Evolutionary conservation across 805 yeast species (phyloP).

Genomic region (Cyberlindnera saturnus): DNA sequence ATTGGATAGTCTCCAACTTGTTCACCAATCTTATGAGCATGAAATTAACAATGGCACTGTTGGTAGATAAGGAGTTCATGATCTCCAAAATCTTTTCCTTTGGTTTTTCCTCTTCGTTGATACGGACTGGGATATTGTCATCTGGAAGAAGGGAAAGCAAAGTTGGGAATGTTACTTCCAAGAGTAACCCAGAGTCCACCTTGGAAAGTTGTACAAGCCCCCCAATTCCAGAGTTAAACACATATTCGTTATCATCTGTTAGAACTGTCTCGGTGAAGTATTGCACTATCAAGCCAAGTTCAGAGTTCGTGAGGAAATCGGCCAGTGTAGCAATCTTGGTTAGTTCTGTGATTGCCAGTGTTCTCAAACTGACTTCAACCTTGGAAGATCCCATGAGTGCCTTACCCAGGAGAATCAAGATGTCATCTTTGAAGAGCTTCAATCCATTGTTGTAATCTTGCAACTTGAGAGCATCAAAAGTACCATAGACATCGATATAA

Average conservation of each 20-base stretch:
- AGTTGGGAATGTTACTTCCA: conserved; percentile 47
- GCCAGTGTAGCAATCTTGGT: conserved; percentile 47
- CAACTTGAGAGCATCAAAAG: conserved; percentile 10
- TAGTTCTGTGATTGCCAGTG: conserved; percentile 60
- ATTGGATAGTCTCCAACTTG: conserved; percentile 22
- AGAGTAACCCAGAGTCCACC: conserved; percentile 33
- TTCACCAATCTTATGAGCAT: conserved; percentile 32
- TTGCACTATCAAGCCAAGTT: conserved; percentile 55
- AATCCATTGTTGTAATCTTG: conserved; percentile 6
- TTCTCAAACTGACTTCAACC: conserved; percentile 62
- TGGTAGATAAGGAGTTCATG: conserved; percentile 24
- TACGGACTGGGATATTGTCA: conserved; percentile 23
- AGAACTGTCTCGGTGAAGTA: conserved; percentile 58
- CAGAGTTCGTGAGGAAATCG: conserved; percentile 45
- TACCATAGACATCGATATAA: conserved; percentile 39
- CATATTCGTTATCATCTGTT: conserved; percentile 42
- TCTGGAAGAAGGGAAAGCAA: conserved; percentile 46
- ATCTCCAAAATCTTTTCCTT: conserved; percentile 22
- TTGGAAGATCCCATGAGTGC: conserved; percentile 62
- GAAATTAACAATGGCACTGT: conserved; percentile 30
- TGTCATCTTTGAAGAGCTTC: conserved; percentile 46
- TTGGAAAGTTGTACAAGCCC: conserved; percentile 46
- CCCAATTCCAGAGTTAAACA: conserved; percentile 46
- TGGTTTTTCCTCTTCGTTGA: conserved; percentile 21
- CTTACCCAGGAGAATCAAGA: conserved; percentile 62